Conservation (phyloP, 1,139 yeast species). For the Saccharomycopsis hybrid region DNA sequence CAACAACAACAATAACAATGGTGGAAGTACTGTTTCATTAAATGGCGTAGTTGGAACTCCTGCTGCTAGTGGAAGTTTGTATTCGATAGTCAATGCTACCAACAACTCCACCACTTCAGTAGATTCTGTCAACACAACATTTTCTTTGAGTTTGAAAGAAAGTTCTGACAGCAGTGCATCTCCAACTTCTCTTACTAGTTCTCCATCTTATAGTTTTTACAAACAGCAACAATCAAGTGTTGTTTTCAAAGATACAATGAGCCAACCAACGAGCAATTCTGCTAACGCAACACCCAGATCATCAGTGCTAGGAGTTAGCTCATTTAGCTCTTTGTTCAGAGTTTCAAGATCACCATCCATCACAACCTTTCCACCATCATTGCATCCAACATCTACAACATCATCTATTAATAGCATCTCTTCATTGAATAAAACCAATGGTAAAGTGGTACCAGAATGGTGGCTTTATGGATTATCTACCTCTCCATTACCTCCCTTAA, state of each 20-base stretch:
- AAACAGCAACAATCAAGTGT: slow-evolving; percentile 10
- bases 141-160: slow-evolving; percentile 6
- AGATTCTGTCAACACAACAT: slow-evolving; percentile 12
- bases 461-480: slow-evolving; percentile 15
- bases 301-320: slow-evolving; percentile 15
- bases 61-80: slow-evolving; percentile 3
- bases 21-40: no score
- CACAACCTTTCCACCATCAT: not conserved
- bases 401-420: not conserved
- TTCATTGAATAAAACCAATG: slow-evolving; percentile 6
- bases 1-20: no score
- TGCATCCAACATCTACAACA: not conserved
- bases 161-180: slow-evolving; percentile 5
- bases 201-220: slow-evolving; percentile 9
- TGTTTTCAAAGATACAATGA: not conserved
- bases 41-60: not conserved
- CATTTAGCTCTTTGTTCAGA: slow-evolving; percentile 11
- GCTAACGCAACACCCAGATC: slow-evolving; percentile 13
- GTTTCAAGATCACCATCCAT: not conserved
- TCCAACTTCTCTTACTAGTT: not conserved
- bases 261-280: slow-evolving; percentile 3
- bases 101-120: slow-evolving; percentile 12
- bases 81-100: slow-evolving; percentile 18
- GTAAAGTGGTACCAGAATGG: slow-evolving; percentile 15
- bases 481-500: slow-evolving; percentile 19